These are phyloP conservation scores for Cerrena zonata DNA, from an alignment of 1,284 basidiomycete species.

Conservation along the genomic window DNA sequence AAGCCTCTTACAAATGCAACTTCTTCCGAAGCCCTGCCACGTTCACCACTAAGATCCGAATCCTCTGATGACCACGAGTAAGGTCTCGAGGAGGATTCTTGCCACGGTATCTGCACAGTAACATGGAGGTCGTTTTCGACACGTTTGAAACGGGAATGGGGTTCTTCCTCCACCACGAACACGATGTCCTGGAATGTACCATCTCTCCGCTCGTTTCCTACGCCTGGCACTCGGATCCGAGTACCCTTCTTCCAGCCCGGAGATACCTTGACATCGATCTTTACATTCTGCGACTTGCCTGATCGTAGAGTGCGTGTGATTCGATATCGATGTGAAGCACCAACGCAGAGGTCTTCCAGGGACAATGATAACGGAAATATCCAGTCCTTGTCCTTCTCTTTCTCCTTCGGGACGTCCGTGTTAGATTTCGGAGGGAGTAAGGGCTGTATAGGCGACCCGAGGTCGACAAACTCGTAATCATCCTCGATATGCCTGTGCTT, in stretches of 20 bases:
- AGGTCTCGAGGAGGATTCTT: slow-evolving; percentile 37
- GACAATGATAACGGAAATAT: slow-evolving; percentile 68
- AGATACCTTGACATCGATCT: slow-evolving; percentile 70
- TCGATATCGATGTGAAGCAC: slow-evolving; percentile 75
- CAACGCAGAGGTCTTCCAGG: slow-evolving; percentile 82
- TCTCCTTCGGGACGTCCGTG: slow-evolving; percentile 10
- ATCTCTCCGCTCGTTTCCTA: slow-evolving; percentile 71
- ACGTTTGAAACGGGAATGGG: slow-evolving; percentile 65
- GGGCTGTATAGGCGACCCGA: slow-evolving; percentile 32
- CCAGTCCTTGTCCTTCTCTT: slow-evolving; percentile 41
- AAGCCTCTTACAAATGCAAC: slow-evolving; percentile 59
- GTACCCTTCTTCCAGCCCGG: slow-evolving; percentile 72
- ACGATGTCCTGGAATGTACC: slow-evolving; percentile 72
- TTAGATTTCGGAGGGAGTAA: slow-evolving; percentile 25
- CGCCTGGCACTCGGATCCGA: slow-evolving; percentile 67
- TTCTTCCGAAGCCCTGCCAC: slow-evolving; percentile 32
- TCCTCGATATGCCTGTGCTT: slow-evolving; percentile 19
- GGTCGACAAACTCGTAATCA: slow-evolving; percentile 29
- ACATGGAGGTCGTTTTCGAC: slow-evolving; percentile 69
- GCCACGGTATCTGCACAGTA: slow-evolving; percentile 65
- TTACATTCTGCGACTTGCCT: slow-evolving; percentile 64
- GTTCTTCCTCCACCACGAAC: slow-evolving; percentile 74
- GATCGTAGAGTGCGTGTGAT: slow-evolving; percentile 56
- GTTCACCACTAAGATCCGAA: slow-evolving; percentile 5
- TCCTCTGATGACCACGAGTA: slow-evolving; percentile 11